These are phyloP conservation scores for Aureobasidium sp. DNA, from an alignment of 2,329 filamentous ascomycete genomes.

Conservation along the genomic window DNA sequence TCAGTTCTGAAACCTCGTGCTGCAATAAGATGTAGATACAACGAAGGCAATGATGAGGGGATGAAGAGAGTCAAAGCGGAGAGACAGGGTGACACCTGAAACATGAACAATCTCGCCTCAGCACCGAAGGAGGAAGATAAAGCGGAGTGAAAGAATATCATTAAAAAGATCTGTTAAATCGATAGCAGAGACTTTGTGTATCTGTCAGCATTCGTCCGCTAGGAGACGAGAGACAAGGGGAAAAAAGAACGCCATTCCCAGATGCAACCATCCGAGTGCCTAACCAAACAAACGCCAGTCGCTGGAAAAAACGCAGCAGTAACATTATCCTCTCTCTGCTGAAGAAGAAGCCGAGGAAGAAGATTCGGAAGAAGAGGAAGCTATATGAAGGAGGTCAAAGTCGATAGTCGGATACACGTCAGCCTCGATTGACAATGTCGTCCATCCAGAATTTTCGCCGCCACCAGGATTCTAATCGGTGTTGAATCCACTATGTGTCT, in stretches of 20 bases:
- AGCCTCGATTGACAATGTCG: neutral
- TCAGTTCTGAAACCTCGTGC: too few relatives aligned
- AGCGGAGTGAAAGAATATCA: neutral
- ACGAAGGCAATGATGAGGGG: too few relatives aligned
- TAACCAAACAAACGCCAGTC: neutral
- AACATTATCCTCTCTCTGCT: neutral
- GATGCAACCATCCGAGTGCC: neutral
- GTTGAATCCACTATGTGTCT: constrained; percentile 11
- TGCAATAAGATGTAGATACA: too few relatives aligned
- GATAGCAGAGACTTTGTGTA: neutral
- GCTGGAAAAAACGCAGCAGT: neutral
- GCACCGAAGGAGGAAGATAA: neutral
- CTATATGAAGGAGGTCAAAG: neutral
- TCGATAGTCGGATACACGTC: neutral
- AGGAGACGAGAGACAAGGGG: neutral
- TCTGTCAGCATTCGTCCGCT: neutral
- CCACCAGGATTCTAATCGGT: neutral
- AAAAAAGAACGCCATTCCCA: neutral
- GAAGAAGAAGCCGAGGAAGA: neutral
- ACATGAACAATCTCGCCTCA: neutral
- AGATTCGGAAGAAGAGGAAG: neutral
- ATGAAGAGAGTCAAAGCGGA: neutral
- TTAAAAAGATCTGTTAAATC: neutral
- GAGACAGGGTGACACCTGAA: neutral
- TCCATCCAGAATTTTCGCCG: neutral